A percentile compares a stretch with the other conserved stretches of the same genome.
Evolutionary conservation across 768 basidiomycete species (phyloP).

Genomic region (Dioszegia hungarica): DNA sequence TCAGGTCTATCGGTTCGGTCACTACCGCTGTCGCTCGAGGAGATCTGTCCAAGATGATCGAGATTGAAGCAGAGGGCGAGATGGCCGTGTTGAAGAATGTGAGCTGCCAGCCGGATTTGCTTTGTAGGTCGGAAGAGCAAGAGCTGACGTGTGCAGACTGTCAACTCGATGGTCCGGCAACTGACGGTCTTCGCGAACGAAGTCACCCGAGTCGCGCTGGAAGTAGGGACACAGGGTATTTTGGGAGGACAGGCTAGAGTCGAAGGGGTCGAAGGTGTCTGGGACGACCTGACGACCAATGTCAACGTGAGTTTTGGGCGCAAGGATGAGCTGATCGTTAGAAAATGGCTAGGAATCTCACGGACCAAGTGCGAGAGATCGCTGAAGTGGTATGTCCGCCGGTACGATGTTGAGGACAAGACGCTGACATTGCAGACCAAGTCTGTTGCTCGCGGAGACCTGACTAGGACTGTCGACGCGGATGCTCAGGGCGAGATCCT

Average conservation of each 20-base stretch:
- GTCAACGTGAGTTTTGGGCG: constrained; percentile 43
- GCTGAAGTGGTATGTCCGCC: constrained; percentile 43
- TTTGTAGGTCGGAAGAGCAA: no score
- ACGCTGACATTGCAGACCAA: constrained; percentile 43
- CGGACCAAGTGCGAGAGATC: constrained; percentile 51
- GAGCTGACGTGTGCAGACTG: constrained; percentile 27
- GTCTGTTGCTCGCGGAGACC: constrained; percentile 49
- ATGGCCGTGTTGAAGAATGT: constrained; percentile 57
- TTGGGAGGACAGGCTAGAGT: constrained; percentile 49
- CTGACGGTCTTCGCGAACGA: constrained; percentile 46
- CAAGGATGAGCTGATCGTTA: constrained; percentile 10
- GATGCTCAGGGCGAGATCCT: constrained; percentile 50
- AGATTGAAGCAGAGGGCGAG: constrained; percentile 86
- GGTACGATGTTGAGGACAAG: no score
- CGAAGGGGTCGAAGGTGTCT: constrained; percentile 49
- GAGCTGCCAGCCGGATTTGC: constrained; percentile 11
- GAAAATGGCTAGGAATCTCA: constrained; percentile 50
- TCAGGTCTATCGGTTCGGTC: constrained; percentile 50
- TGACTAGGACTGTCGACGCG: constrained; percentile 46
- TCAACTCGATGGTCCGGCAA: constrained; percentile 49
- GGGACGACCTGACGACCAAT: constrained; percentile 48
- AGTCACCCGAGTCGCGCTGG: constrained; percentile 50
- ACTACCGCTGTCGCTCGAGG: constrained; percentile 52
- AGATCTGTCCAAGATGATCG: constrained; percentile 60
- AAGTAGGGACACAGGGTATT: constrained; percentile 49